Evolutionary conservation across 257 asterid genomes (phyloP).

Genomic region (Gentiana macrophylla): DNA sequence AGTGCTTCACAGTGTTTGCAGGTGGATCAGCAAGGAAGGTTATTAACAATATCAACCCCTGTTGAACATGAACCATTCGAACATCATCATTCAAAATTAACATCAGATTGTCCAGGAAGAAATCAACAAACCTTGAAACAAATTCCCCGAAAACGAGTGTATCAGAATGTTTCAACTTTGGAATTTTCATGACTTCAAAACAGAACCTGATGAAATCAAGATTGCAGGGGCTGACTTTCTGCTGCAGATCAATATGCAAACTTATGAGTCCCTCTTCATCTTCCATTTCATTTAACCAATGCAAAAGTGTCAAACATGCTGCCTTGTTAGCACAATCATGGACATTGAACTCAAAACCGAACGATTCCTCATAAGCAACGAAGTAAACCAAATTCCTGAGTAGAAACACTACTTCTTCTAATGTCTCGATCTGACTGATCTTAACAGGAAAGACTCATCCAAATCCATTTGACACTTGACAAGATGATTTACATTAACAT

Average conservation of each 20-base stretch:
- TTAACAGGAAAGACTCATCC: background rate
- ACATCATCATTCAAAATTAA: background rate
- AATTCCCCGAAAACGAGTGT: background rate
- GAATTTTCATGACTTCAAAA: background rate
- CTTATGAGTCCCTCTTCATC: too few species aligned
- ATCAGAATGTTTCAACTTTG: background rate
- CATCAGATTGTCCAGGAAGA: background rate
- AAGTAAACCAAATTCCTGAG: background rate
- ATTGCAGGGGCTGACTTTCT: background rate
- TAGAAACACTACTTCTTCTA: background rate
- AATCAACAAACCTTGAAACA: constrained; percentile 2
- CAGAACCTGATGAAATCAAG: background rate
- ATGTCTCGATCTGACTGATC: background rate
- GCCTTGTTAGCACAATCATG: background rate
- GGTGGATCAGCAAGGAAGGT: background rate
- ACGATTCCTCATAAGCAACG: background rate
- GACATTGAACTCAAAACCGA: background rate
- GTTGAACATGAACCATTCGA: background rate
- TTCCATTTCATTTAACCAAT: background rate
- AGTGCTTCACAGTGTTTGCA: background rate
- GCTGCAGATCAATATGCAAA: background rate
- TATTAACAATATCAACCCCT: background rate
- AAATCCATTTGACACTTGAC: too few species aligned
- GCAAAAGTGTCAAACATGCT: background rate
- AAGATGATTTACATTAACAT: background rate